Evolutionary conservation across 2,329 filamentous ascomycete species (phyloP), one percentile per base, ranked within the genome.

Genomic region (Hawksworthiomyces lignivorus): DNA sequence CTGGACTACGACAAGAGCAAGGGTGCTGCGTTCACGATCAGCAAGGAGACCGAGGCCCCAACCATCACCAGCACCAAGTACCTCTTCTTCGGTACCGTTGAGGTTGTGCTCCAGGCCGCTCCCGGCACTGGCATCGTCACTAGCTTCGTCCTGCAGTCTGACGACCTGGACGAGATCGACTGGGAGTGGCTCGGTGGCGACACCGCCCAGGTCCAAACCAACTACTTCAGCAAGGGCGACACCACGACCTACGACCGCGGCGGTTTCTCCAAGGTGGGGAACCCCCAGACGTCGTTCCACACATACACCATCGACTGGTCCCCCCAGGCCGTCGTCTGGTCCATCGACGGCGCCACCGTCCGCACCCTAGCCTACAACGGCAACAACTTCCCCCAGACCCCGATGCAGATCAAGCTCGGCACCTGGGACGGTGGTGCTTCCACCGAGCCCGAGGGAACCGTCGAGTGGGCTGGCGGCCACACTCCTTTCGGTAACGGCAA

Each of bases 41-140:
- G 73, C 27, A 68, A 76, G 38, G 73, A 77, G 49, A 69, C 59
- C 11, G 74, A 87, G 39, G 78, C 75, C 36, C 82, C 87, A 28
- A 87, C 84, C 26, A 87, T 94, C 62, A 73, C 71, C 55, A 77
- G 76, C 43, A 73, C 80, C 56, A 89, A 88, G 75, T 97, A 94
- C 72, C 87, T 98, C 62, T 96, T 97, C 85, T 97, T 95, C 62
- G 92, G 92, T 48, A 81, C 81, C 56, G 77, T 96, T 53, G 84
- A 94, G 41, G 78, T 87, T 47, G 77, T 76, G 22, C 68, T 94
- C 57, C 83, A 88, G 63, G 82, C 84, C 29, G 82, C 92, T 20
- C 75, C 83, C 4, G 92, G 90, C 32, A 70, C 70, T 7, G 92
- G 92, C 51, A 84, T 98, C 50, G 85, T 98, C 48, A 96, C 88